Evolutionary conservation across 768 basidiomycete genomes (phyloP), one percentile per base, ranked within the genome.

Genomic region (Daedaleopsis nitida): DNA sequence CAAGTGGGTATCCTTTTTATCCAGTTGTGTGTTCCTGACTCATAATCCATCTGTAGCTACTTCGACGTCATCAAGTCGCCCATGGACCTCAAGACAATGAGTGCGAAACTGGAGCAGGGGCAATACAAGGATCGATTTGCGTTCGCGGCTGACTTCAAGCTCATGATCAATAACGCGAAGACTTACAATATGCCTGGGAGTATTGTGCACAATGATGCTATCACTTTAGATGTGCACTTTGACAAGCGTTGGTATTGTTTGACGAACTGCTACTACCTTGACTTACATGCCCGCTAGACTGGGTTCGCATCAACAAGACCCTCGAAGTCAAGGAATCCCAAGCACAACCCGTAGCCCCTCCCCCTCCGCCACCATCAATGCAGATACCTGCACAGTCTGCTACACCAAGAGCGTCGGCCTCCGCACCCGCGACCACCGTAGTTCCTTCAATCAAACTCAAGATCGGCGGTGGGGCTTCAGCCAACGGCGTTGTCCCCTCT

Each of bases 71-170:
- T 99, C 73, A 91, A 91, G 73, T 81, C 89, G 12, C 96, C 97
- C 0, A 98, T 99, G 93, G 97, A 99, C 70, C 80, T 98, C 17
- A 87, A 88, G 54, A 94, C 95, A 0, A 91, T 96, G 80, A 79
- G 82, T 27, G 89, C 89, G 39, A 98, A 96, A 72, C 77, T 98
- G 12, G 88, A 91, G 67, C 86, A 84, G 58, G 94, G 95, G 7
- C 83, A 89, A 75, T 98, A 98, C 77, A 83, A 86, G 62, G 86
- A 91, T 67, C 86, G 94, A 11, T 86, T 88, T 68, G 88, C 82
- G 14, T 96, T 98, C 72, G 87, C 88, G 64, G 79, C 83, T 27
- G 97, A 99, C 73, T 90, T 98, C 74, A 85, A 82, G 59, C 83
- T 96, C 55, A 94, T 98, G 87, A 83, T 94, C 50, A 71, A 77